phyloP scores from a whole-genome alignment of 2,329 filamentous ascomycete species.

The Lecanosticta acicola region DNA sequence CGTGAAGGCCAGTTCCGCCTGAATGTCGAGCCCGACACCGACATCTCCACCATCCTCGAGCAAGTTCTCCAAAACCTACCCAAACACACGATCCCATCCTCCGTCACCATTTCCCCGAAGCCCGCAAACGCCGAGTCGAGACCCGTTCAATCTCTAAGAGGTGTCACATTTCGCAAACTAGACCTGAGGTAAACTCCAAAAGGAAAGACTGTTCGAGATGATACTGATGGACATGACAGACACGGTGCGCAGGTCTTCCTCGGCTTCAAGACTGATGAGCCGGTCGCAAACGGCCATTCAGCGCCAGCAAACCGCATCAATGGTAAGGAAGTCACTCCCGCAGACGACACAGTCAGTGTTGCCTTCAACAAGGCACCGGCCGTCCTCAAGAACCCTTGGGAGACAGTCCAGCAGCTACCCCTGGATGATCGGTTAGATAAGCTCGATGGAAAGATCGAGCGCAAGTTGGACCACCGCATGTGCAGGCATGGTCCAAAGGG shows the following conservation, averaged over 20 bases:
- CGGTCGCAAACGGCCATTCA: slow-evolving; percentile 46
- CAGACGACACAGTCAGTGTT: slow-evolving; percentile 58
- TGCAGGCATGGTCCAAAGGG: slow-evolving; percentile 93
- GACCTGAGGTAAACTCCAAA: slow-evolving; percentile 48
- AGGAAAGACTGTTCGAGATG: background rate
- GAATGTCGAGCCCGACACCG: slow-evolving; percentile 65
- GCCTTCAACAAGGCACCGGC: slow-evolving; percentile 54
- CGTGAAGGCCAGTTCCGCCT: slow-evolving; percentile 90
- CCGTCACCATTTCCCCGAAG: slow-evolving; percentile 55
- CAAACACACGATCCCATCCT: slow-evolving; percentile 48
- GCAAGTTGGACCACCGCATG: slow-evolving; percentile 73
- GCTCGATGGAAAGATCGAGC: slow-evolving; percentile 80
- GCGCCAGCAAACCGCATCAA: slow-evolving; percentile 61
- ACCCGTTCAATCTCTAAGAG: slow-evolving; percentile 46
- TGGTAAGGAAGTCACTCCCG: slow-evolving; percentile 65
- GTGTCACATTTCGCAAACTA: slow-evolving; percentile 53
- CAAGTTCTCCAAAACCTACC: slow-evolving; percentile 58
- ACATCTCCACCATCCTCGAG: slow-evolving; percentile 57
- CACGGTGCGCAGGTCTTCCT: slow-evolving; percentile 91
- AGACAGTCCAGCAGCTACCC: slow-evolving; percentile 78
- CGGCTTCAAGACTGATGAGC: slow-evolving; percentile 60
- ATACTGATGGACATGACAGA: slow-evolving; percentile 6
- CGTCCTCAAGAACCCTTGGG: slow-evolving; percentile 84
- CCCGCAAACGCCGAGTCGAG: slow-evolving; percentile 56
- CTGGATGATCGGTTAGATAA: slow-evolving; percentile 84